Evolutionary conservation across 1,139 yeast species (phyloP).

Genomic region (Wickerhamomyces sp.): DNA sequence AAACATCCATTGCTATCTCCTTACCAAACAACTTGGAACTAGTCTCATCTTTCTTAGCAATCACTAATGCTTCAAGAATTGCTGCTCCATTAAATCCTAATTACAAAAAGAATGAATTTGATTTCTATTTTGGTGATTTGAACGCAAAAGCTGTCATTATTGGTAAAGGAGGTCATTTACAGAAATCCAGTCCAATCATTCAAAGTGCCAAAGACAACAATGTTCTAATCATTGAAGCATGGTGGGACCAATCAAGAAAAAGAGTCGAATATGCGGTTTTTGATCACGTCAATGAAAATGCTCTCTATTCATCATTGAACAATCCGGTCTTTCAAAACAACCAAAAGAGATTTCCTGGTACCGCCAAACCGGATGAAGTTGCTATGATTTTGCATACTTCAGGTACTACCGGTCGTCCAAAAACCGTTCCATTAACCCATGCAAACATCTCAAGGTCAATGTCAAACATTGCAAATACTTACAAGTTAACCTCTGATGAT

Average conservation of each 20-base stretch:
- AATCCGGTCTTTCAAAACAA: conserved; percentile 28
- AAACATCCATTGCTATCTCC: conserved; percentile 52
- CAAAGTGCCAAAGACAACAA: conserved; percentile 44
- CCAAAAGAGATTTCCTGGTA: conserved; percentile 32
- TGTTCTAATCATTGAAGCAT: conserved; percentile 45
- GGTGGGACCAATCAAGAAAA: conserved; percentile 35
- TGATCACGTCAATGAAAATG: conserved; percentile 24
- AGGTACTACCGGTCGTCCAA: conserved; percentile 70
- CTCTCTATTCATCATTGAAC: conserved; percentile 27
- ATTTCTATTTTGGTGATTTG: conserved; percentile 56
- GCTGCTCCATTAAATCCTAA: conserved; percentile 65
- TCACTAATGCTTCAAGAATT: conserved; percentile 47
- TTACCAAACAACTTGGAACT: conserved; percentile 57
- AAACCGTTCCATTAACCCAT: conserved; percentile 66
- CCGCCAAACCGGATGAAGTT: conserved; percentile 41
- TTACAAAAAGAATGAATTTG: conserved; percentile 54
- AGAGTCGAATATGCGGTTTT: conserved; percentile 38
- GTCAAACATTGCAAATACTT: conserved; percentile 50
- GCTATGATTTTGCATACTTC: conserved; percentile 65
- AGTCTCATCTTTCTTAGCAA: conserved; percentile 46
- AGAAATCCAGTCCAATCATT: conserved; percentile 36
- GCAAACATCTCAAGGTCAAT: conserved; percentile 54
- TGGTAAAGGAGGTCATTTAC: conserved; percentile 39
- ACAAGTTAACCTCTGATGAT: conserved; percentile 42
- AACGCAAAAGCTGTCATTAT: conserved; percentile 51